phyloP scores from a whole-genome alignment of 495 filamentous ascomycete species.

The Xylaria venustula region DNA sequence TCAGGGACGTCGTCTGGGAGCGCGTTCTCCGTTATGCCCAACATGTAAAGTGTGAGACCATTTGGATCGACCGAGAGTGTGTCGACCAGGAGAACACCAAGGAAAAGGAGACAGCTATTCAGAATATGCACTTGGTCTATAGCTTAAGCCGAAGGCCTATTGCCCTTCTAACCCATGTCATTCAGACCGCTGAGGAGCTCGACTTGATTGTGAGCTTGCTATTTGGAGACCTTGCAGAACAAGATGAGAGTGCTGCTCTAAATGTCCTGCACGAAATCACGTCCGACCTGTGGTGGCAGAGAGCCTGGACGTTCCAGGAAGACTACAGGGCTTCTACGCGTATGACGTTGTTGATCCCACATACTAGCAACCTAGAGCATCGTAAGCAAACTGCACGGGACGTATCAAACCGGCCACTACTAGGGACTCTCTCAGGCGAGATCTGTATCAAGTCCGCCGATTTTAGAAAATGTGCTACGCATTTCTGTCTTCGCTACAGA shows the following conservation, averaged over 20 bases:
- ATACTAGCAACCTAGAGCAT: slow-evolving; percentile 21
- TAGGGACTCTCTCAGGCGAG: slow-evolving; percentile 30
- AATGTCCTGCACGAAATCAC: slow-evolving; percentile 27
- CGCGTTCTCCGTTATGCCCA: slow-evolving; percentile 25
- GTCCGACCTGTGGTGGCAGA: slow-evolving; percentile 30
- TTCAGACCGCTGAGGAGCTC: slow-evolving; percentile 23
- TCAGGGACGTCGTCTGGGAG: slow-evolving; percentile 25
- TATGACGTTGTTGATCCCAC: slow-evolving; percentile 31
- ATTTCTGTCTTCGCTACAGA: slow-evolving; percentile 29
- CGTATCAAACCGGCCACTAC: slow-evolving; percentile 6
- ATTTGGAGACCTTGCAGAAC: slow-evolving; percentile 15
- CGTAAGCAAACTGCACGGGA: slow-evolving; percentile 18
- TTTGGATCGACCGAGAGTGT: slow-evolving; percentile 48
- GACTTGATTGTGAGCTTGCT: slow-evolving; percentile 24
- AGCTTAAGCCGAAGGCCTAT: slow-evolving; percentile 27
- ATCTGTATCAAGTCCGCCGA: slow-evolving; percentile 30
- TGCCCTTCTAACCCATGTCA: slow-evolving; percentile 28
- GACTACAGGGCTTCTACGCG: slow-evolving; percentile 28
- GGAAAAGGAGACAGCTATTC: slow-evolving; percentile 35
- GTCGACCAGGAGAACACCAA: slow-evolving; percentile 34
- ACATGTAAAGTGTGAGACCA: slow-evolving; percentile 22
- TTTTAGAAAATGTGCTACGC: slow-evolving; percentile 23
- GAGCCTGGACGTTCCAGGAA: slow-evolving; percentile 36
- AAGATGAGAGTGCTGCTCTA: slow-evolving; percentile 22
- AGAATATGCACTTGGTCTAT: slow-evolving; percentile 45